Evolutionary conservation across 2,329 filamentous ascomycete species (phyloP).

Genomic region (Diaporthe batatas): DNA sequence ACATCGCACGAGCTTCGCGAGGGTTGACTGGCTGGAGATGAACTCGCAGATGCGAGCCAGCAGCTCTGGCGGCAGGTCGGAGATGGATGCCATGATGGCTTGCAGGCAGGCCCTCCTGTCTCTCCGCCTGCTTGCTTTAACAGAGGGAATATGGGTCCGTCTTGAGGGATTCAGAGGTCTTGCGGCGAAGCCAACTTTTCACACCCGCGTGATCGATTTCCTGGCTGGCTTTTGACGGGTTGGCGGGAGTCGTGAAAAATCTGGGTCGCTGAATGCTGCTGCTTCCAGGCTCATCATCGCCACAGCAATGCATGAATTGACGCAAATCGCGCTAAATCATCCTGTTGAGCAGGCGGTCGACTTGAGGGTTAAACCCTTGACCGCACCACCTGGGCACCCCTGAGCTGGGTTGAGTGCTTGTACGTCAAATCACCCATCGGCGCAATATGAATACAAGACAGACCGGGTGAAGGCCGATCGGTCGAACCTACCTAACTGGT

Average conservation of each 20-base stretch:
- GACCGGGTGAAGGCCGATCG: too few species aligned
- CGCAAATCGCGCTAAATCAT: conserved; percentile 7
- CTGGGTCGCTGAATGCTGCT: background rate
- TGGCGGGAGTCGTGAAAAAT: background rate
- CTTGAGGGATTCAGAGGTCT: background rate
- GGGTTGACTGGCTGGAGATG: conserved; percentile 30
- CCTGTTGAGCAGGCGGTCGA: background rate
- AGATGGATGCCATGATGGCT: conserved; percentile 19
- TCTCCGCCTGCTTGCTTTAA: background rate
- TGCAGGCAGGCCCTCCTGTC: background rate
- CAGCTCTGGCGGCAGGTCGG: conserved; percentile 32
- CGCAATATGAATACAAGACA: too few species aligned
- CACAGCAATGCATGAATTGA: background rate
- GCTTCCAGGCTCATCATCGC: background rate
- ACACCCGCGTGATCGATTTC: background rate
- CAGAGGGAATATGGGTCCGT: background rate
- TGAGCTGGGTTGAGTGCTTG: too few species aligned
- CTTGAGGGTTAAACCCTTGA: conserved; percentile 3
- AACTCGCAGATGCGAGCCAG: conserved; percentile 33
- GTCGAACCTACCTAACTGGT: too few species aligned
- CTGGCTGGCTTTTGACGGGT: background rate
- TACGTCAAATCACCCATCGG: too few species aligned
- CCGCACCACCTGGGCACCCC: too few species aligned
- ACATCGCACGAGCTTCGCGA: conserved; percentile 27
- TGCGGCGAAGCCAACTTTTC: too few species aligned